phyloP scores from a whole-genome alignment of 352 stramenopile species.

The Thraustochytrium striatum region DNA sequence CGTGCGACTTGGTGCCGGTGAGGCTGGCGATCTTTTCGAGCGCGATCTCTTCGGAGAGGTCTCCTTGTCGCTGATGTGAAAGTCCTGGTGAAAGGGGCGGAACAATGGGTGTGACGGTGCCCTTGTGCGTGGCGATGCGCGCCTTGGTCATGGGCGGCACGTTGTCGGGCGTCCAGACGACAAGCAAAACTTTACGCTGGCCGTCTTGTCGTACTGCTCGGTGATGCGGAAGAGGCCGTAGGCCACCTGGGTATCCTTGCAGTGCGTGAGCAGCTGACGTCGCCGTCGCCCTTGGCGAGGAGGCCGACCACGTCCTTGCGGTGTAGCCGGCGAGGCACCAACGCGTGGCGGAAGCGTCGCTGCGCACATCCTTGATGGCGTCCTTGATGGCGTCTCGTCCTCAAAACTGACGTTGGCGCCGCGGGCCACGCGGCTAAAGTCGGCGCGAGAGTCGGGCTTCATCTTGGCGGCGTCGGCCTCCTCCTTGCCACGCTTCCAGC shows the following conservation, averaged over 20 bases:
- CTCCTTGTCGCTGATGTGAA: too few species aligned
- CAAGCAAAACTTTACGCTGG: constrained; percentile 47
- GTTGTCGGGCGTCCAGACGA: constrained; percentile 42
- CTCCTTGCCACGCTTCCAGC: constrained; percentile 19
- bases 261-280: constrained; percentile 31
- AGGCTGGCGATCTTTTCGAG: constrained; percentile 18
- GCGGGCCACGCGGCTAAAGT: constrained; percentile 3
- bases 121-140: constrained; percentile 47
- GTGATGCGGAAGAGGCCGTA: constrained; percentile 50
- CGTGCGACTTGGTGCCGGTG: constrained; percentile 20
- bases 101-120: constrained; percentile 42
- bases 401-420: constrained; percentile 44
- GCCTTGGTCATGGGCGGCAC: constrained; percentile 43
- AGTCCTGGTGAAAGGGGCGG: too few species aligned
- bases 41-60: constrained; percentile 48
- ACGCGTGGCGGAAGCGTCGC: too few species aligned
- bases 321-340: too few species aligned
- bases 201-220: constrained; percentile 50
- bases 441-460: constrained; percentile 25
- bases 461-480: background rate
- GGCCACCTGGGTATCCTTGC: constrained; percentile 20
- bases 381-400: constrained; percentile 29
- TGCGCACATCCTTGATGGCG: constrained; percentile 26
- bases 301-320: too few species aligned
- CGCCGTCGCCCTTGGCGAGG: too few species aligned